A percentile compares a stretch with the other conserved stretches of the same genome.
These are phyloP conservation scores for Malus hybrid DNA, from an alignment of 331 rosid genomes.

Conservation along the genomic window DNA sequence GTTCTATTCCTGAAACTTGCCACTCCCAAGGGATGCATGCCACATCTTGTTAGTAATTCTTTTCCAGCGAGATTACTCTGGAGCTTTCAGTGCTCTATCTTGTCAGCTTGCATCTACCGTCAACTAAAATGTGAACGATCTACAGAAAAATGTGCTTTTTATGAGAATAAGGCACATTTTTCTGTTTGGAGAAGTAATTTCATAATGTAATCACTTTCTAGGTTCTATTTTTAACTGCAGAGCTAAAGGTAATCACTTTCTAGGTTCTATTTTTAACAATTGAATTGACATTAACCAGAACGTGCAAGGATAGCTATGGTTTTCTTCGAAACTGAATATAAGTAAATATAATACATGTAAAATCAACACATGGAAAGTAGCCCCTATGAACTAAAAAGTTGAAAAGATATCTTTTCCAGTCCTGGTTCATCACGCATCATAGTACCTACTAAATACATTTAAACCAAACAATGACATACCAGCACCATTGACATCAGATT, in stretches of 20 bases:
- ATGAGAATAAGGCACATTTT: neutral
- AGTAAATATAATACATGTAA: neutral
- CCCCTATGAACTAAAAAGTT: neutral
- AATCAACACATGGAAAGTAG: neutral
- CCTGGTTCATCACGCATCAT: neutral
- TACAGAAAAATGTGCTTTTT: neutral
- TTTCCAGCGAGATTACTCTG: neutral
- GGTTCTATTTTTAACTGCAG: neutral
- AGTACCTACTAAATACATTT: slow-evolving; percentile 4
- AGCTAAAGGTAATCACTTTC: no score
- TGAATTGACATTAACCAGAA: neutral
- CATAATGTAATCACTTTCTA: slow-evolving; percentile 1
- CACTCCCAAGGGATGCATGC: neutral
- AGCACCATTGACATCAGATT: slow-evolving; percentile 46
- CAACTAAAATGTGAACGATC: neutral
- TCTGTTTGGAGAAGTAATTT: neutral
- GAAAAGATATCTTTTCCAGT: neutral
- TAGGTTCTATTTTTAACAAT: no score
- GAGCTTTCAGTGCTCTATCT: neutral
- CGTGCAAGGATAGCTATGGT: neutral
- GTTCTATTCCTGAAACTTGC: neutral
- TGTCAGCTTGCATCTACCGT: neutral
- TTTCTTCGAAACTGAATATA: neutral
- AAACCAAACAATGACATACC: slow-evolving; percentile 38
- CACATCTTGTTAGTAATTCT: neutral